phyloP scores from a whole-genome alignment of 2,329 filamentous ascomycete genomes.

The Dactylonectria macrodidyma region DNA sequence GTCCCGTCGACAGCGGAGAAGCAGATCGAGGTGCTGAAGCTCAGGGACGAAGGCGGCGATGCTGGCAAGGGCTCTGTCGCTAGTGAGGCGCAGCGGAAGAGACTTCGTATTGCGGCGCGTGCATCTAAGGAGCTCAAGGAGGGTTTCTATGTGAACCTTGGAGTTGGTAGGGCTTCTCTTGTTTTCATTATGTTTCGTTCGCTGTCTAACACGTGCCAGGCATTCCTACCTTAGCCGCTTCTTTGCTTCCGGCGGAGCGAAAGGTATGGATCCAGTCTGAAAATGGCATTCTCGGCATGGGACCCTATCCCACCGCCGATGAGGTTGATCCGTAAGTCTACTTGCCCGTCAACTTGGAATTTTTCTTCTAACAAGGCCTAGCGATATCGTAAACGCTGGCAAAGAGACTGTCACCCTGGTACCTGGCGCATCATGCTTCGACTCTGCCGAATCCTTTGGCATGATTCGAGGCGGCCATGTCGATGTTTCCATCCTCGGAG shows the following conservation, averaged over 20 bases:
- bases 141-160: slow-evolving; percentile 85
- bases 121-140: slow-evolving; percentile 87
- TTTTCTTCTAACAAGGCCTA: slow-evolving; percentile 39
- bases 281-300: slow-evolving; percentile 89
- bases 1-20: slow-evolving; percentile 81
- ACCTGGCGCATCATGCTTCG: slow-evolving; percentile 83
- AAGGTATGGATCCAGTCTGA: slow-evolving; percentile 90
- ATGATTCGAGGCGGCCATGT: slow-evolving; percentile 92
- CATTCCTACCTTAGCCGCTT: slow-evolving; percentile 89
- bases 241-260: slow-evolving; percentile 76
- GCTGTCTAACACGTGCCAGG: slow-evolving; percentile 53
- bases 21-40: slow-evolving; percentile 78
- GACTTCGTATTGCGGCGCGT: slow-evolving; percentile 81
- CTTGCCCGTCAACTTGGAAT: background rate
- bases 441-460: slow-evolving; percentile 85
- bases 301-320: slow-evolving; percentile 81
- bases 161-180: slow-evolving; percentile 65
- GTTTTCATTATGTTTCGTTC: too few species aligned
- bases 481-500: slow-evolving; percentile 86
- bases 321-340: slow-evolving; percentile 74
- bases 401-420: slow-evolving; percentile 89
- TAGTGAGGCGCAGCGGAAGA: slow-evolving; percentile 65
- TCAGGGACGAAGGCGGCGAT: slow-evolving; percentile 59
- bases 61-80: slow-evolving; percentile 50
- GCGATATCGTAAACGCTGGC: slow-evolving; percentile 86